These are phyloP conservation scores for Syzygium oleosum DNA, from an alignment of 345 rosid species.

Conservation along the genomic window DNA sequence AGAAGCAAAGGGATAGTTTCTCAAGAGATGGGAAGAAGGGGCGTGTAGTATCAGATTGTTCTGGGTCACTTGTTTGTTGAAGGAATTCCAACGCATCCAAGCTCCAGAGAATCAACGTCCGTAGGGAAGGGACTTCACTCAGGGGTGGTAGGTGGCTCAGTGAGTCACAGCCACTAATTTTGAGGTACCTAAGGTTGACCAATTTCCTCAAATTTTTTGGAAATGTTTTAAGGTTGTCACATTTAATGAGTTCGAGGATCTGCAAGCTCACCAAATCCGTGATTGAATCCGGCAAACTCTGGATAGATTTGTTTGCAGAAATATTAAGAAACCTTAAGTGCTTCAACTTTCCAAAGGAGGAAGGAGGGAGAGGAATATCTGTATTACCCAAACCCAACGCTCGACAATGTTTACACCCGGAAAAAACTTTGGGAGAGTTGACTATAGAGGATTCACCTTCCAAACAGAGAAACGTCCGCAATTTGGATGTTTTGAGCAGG, in stretches of 20 bases:
- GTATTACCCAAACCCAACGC: neutral
- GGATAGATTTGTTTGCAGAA: rapidly evolving
- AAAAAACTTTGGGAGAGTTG: neutral
- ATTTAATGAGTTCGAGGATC: neutral
- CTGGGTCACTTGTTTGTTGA: neutral
- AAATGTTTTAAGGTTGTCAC: neutral
- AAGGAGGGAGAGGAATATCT: neutral
- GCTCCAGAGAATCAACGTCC: rapidly evolving
- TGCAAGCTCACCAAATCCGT: neutral
- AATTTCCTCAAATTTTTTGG: neutral
- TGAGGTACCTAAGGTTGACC: neutral
- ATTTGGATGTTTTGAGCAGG: neutral
- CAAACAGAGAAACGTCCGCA: neutral
- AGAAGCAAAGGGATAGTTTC: too few species aligned
- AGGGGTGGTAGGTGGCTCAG: neutral
- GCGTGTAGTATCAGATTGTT: neutral
- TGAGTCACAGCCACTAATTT: rapidly evolving
- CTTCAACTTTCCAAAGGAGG: neutral
- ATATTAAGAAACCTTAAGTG: neutral
- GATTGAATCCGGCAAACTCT: neutral
- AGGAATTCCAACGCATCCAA: neutral
- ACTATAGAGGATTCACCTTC: neutral
- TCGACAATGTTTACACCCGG: rapidly evolving
- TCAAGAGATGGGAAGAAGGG: neutral
- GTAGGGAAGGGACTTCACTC: neutral